Conservation (phyloP, 768 basidiomycete species). For the Lyophyllum semitale region DNA sequence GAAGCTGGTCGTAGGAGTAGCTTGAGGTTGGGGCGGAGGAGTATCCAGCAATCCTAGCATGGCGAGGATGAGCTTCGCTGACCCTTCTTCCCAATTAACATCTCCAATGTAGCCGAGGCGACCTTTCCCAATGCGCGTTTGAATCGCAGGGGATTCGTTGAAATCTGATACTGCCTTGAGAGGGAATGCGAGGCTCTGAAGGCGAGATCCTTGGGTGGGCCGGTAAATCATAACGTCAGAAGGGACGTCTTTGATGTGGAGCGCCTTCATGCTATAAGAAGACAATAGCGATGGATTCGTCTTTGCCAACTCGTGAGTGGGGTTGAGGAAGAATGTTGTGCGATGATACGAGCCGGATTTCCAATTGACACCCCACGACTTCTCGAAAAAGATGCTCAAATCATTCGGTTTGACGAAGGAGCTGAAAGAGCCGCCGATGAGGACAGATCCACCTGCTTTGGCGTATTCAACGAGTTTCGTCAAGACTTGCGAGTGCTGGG, state of each 20-base stretch:
- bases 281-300: conserved; percentile 26
- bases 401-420: conserved; percentile 21
- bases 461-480: conserved; percentile 36
- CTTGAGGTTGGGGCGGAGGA: background rate
- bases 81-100: conserved; percentile 29
- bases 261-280: conserved; percentile 45
- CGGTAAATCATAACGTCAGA: conserved; percentile 34
- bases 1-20: background rate
- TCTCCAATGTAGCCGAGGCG: conserved; percentile 39
- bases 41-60: conserved; percentile 30
- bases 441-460: conserved; percentile 37
- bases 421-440: conserved; percentile 37
- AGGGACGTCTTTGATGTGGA: conserved; percentile 32
- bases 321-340: conserved; percentile 36
- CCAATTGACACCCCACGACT: conserved; percentile 37
- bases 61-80: conserved; percentile 30
- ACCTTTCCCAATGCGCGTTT: conserved; percentile 34
- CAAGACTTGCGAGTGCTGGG: conserved; percentile 22
- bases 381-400: conserved; percentile 29
- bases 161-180: conserved; percentile 12
- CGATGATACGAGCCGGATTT: conserved; percentile 40
- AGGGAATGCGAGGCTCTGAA: conserved; percentile 28
- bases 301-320: conserved; percentile 27
- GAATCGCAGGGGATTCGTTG: conserved; percentile 25
- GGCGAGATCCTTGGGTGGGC: conserved; percentile 22